Base-by-base conservation (phyloP, 768 basidiomycete genomes). In the Mycena vitilis region DNA sequence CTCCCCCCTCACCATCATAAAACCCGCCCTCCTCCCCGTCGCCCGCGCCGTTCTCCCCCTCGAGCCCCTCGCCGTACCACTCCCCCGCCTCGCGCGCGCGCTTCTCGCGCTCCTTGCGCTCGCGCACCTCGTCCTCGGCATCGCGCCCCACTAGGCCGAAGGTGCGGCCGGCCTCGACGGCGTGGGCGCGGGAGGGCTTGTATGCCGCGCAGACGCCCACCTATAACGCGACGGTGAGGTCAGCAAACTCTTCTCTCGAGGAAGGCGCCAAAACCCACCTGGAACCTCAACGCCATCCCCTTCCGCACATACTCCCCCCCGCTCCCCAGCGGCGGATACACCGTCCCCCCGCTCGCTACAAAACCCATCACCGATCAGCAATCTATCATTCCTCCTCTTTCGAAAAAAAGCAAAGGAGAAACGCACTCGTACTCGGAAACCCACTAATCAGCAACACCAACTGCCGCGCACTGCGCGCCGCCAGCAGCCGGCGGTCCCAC, bases 401-500 rank as follows among this genome's bases (percentile, higher is more conserved):
- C n/a, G n/a, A n/a, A n/a, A n/a, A n/a, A n/a, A n/a, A n/a, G n/a
- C n/a, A n/a, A n/a, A n/a, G n/a, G n/a, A 30, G 30, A 30, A 30
- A 23, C 57, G 25, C 58, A 30, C 30, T 30, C 30, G 30, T 45
- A 15, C 47, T 72, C 3, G 85, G 83, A 23, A 87, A 80, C 9
- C 89, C 87, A 20, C 86, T 86, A 20, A 92, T 86, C 30, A 92
- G 82, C n/a, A 93, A 83, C 7, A 87, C 87, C 54, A 93, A 81
- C 77, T 91, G 82, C 23, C 87, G 86, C 16, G 85, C 79, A 37
- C 84, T 82, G 6, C 87, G 81, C 4, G 56, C 4, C n/a, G 37
- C 49, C 23, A 92, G 81, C 7, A 93, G 83, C 11, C 85, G 85
- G 16, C 86, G 82, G 73, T 93, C 92, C 92, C 92, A 93, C 25